Evolutionary conservation across 495 filamentous ascomycete species (phyloP).

Genomic region (Lophium mytilinum): DNA sequence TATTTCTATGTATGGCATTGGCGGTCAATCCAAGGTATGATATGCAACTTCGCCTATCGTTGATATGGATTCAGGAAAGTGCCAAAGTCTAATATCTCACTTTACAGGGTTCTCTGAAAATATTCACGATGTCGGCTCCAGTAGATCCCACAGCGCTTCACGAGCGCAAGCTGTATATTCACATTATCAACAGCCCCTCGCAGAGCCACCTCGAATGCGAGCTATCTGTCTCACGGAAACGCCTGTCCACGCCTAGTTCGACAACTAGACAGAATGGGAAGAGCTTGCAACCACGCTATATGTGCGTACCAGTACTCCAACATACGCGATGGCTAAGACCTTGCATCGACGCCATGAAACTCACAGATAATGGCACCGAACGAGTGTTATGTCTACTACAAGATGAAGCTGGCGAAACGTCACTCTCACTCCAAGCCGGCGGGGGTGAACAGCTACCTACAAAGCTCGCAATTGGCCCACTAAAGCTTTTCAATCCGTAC

Average conservation of each 20-base stretch:
- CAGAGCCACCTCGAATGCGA: conserved; percentile 17
- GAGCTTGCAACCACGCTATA: conserved; percentile 4
- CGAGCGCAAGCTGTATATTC: conserved; percentile 13
- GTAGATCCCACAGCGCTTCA: conserved; percentile 20
- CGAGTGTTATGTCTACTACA: conserved; percentile 6
- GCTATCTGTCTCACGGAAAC: conserved; percentile 17
- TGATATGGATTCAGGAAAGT: too few species aligned
- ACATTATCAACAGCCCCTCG: conserved; percentile 10
- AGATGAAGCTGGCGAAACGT: conserved; percentile 4
- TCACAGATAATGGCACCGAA: conserved; percentile 13
- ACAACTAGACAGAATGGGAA: neutral
- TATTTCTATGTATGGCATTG: neutral
- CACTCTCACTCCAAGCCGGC: conserved; percentile 13
- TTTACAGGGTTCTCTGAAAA: conserved; percentile 2
- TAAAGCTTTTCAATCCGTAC: conserved; percentile 20
- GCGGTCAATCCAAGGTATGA: conserved; percentile 6
- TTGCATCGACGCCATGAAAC: conserved; percentile 9
- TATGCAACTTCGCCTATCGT: neutral
- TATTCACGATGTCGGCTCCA: conserved; percentile 12
- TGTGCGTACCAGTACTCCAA: conserved; percentile 12
- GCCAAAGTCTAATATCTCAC: neutral
- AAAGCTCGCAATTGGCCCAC: conserved; percentile 5
- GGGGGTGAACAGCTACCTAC: conserved; percentile 17
- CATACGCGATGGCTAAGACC: conserved; percentile 3
- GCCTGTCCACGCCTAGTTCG: conserved; percentile 9